Base-by-base conservation (phyloP, 345 rosid genomes). In the Excoecaria cochinchinensis region DNA sequence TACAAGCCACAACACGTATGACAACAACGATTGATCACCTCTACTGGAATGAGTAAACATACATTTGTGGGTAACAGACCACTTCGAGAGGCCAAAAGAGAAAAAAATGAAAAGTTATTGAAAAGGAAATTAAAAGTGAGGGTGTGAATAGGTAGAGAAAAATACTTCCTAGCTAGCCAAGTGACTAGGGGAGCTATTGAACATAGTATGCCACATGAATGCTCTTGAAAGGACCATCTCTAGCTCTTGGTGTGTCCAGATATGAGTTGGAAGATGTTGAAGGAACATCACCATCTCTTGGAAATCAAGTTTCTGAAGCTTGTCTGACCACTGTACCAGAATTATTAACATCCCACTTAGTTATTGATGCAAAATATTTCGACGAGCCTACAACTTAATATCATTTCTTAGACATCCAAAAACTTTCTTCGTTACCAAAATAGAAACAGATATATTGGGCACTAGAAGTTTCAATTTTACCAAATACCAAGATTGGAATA, bases 251-350 rank as follows among this genome's bases (percentile, higher is more conserved):
- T 90, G 90, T 8, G 91, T 80, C 99, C 97, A 93, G 79, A 84
- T 90, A 25, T 88, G 84, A 12, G 99, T 95, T 1, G 99, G 97
- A 56, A 93, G 92, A 81, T 95, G 99, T 78, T 93, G 99, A 70
- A 93, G 90, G 87, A 93, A 91, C 99, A 95, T 95, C 70, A 93
- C 98, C 97, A 95, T 85, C 75, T 93, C 99, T 81, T 93, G 98
- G 81, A 95, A 95, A 79, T 95, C 99, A 24, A 95, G 92, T 87
- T 90, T 87, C 89, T 84, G 91, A 69, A 95, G 90, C 78, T 84
- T 83, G 25, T 91, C 95, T 22, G 99, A 91, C 98, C 99, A 95
- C 99, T 93, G 87, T 65, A 67, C 77, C 36, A 53, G 25, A 22
- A 5, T 15, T 2, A 31, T 5, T 5, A 50, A 6, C 59, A 67